A percentile compares a stretch with the other conserved stretches of the same genome.
Conservation (phyloP, 2,329 filamentous ascomycete genomes). For the Fusarium sp. region DNA sequence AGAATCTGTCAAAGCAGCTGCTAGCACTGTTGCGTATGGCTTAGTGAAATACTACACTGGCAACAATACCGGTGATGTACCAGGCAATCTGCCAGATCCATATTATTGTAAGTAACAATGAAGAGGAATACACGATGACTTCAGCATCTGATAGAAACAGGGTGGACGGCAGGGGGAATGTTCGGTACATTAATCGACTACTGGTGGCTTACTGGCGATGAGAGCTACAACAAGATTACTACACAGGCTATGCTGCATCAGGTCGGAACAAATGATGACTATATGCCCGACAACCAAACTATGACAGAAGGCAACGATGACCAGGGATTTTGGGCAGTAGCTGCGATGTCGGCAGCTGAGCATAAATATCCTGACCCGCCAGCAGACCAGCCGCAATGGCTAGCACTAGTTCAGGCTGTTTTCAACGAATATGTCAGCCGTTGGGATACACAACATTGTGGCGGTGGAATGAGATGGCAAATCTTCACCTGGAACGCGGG, state of each 20-base stretch:
- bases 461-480: conserved; percentile 85
- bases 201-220: conserved; percentile 74
- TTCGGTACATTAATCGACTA: conserved; percentile 78
- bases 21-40: conserved; percentile 58
- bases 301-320: conserved; percentile 74
- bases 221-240: conserved; percentile 68
- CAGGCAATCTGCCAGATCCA: conserved; percentile 66
- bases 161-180: conserved; percentile 80
- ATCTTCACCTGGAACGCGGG: conserved; percentile 81
- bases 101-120: conserved; percentile 67
- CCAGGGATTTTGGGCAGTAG: conserved; percentile 85
- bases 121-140: not conserved
- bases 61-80: conserved; percentile 66
- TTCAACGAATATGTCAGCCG: conserved; percentile 82
- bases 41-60: conserved; percentile 63
- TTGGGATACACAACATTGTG: conserved; percentile 73
- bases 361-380: conserved; percentile 77
- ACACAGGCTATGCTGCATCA: conserved; percentile 69
- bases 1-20: conserved; percentile 62
- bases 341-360: conserved; percentile 81
- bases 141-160: conserved; percentile 31
- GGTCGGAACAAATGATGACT: conserved; percentile 65
- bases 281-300: conserved; percentile 73
- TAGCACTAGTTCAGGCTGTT: conserved; percentile 79
- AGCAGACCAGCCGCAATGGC: conserved; percentile 71